These are phyloP conservation scores for Aureobasidium zeae DNA, from an alignment of 2,329 filamentous ascomycete species.

Conservation along the genomic window DNA sequence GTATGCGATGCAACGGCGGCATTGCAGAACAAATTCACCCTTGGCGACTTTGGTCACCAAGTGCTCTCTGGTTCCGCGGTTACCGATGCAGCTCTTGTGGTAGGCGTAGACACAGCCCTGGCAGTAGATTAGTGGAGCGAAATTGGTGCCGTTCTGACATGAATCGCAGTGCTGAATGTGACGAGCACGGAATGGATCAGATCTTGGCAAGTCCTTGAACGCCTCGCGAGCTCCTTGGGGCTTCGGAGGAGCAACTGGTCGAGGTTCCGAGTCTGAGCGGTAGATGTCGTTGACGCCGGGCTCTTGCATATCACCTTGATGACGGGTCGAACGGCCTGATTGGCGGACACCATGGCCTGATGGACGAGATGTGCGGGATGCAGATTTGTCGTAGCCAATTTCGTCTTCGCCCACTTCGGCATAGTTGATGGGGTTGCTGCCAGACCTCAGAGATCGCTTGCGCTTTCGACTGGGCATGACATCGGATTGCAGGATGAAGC, in stretches of 20 bases:
- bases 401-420: constrained; percentile 17
- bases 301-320: constrained; percentile 44
- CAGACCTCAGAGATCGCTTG: constrained; percentile 24
- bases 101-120: constrained; percentile 83
- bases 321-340: constrained; percentile 38
- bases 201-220: constrained; percentile 54
- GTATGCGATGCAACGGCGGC: constrained; percentile 68
- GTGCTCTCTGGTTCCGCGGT: constrained; percentile 67
- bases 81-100: constrained; percentile 74
- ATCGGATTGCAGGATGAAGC: constrained; percentile 32
- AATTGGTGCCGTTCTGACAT: constrained; percentile 53
- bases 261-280: constrained; percentile 35
- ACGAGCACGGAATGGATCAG: constrained; percentile 57
- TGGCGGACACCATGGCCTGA: constrained; percentile 28
- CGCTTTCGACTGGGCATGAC: constrained; percentile 32
- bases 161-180: constrained; percentile 66
- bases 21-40: constrained; percentile 78
- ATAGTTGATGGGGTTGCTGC: neutral
- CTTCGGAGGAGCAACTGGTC: constrained; percentile 40
- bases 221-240: constrained; percentile 57
- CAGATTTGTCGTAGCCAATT: constrained; percentile 10
- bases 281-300: constrained; percentile 49
- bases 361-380: constrained; percentile 14
- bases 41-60: constrained; percentile 74
- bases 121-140: constrained; percentile 70